These are phyloP conservation scores for Monilinia fructigena DNA, from an alignment of 2,329 filamentous ascomycete genomes.

Conservation along the genomic window DNA sequence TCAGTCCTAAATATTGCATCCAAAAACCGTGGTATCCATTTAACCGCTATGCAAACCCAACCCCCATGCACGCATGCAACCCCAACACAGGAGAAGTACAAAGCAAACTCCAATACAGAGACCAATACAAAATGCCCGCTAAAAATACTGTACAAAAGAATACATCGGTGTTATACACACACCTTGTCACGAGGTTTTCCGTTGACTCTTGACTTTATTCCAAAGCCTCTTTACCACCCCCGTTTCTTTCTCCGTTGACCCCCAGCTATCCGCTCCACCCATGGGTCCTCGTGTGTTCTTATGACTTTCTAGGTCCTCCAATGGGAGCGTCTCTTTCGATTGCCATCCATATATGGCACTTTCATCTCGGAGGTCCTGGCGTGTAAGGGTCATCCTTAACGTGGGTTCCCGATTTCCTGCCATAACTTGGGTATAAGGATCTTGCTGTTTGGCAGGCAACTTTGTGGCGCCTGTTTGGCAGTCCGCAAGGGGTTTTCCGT, in stretches of 20 bases:
- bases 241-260: constrained; percentile 48
- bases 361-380: constrained; percentile 79
- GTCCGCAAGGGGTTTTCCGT: constrained; percentile 43
- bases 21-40: background rate
- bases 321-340: constrained; percentile 53
- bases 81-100: constrained; percentile 8
- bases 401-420: constrained; percentile 83
- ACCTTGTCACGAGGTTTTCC: constrained; percentile 28
- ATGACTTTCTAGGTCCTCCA: constrained; percentile 56
- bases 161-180: background rate
- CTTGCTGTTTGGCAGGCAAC: constrained; percentile 34
- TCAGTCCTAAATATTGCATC: background rate
- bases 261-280: constrained; percentile 44
- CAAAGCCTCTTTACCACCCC: constrained; percentile 62
- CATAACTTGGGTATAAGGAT: constrained; percentile 50
- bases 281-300: constrained; percentile 43
- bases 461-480: constrained; percentile 40
- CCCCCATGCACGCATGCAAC: constrained; percentile 2
- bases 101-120: background rate
- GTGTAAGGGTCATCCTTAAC: constrained; percentile 88
- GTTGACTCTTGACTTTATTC: constrained; percentile 52
- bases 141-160: constrained; percentile 20
- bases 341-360: constrained; percentile 72
- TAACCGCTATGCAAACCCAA: background rate
- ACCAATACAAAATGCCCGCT: constrained; percentile 13